Conservation (phyloP, 495 filamentous ascomycete species). For the Cetradonia linearis region DNA sequence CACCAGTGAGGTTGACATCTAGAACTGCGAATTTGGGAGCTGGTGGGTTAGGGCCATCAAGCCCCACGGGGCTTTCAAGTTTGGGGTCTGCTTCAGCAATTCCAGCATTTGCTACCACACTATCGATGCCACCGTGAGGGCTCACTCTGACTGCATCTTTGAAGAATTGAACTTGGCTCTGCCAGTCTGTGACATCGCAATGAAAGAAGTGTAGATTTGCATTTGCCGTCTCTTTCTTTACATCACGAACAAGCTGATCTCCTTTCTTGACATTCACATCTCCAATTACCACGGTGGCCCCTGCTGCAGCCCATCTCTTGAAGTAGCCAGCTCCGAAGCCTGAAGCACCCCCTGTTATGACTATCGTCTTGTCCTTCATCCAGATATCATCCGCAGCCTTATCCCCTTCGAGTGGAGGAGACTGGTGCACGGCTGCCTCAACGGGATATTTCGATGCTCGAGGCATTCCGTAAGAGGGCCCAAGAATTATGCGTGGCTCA, state of each 20-base stretch:
- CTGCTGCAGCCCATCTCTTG: constrained; percentile 34
- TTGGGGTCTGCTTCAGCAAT: constrained; percentile 32
- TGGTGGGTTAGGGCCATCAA: constrained; percentile 36
- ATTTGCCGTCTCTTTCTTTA: constrained; percentile 30
- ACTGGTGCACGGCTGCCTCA: constrained; percentile 20
- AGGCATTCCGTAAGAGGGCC: neutral
- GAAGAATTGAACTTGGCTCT: constrained; percentile 53
- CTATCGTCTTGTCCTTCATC: constrained; percentile 34
- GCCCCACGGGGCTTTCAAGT: constrained; percentile 20
- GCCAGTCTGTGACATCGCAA: constrained; percentile 50
- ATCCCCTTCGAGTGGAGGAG: constrained; percentile 20
- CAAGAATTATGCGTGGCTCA: neutral
- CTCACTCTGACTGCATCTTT: constrained; percentile 40
- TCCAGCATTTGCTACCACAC: constrained; percentile 56
- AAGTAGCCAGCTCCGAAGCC: constrained; percentile 39
- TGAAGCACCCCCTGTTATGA: constrained; percentile 44
- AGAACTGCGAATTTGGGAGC: constrained; percentile 45
- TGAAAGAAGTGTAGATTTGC: constrained; percentile 40
- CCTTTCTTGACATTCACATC: constrained; percentile 35
- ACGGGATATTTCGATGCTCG: constrained; percentile 17
- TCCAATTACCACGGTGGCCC: constrained; percentile 40
- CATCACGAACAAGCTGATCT: constrained; percentile 28
- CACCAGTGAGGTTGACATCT: constrained; percentile 52
- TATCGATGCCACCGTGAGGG: constrained; percentile 47
- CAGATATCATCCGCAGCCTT: constrained; percentile 17